Percentiles rank a stretch among this genome's conserved stretches.
Evolutionary conservation across 306 rosid species (phyloP).

Genomic region (Datisca glomerata): DNA sequence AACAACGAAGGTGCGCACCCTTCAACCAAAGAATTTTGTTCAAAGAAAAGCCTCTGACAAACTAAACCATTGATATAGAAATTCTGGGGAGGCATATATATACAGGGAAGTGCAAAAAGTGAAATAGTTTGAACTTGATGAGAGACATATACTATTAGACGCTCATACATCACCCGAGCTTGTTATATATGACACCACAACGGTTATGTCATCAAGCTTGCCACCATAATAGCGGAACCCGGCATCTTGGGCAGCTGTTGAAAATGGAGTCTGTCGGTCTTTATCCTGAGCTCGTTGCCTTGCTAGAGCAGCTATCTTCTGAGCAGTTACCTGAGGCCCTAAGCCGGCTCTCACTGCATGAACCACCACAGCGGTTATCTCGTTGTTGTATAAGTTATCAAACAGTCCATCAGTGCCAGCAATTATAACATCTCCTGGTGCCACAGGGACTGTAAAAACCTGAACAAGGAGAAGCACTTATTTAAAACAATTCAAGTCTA

Average conservation of each 20-base stretch:
- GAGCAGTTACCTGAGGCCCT: constrained; percentile 83
- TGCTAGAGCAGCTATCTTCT: constrained; percentile 95
- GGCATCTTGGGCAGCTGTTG: constrained; percentile 97
- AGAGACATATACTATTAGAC: too few species aligned
- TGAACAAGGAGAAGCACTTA: constrained; percentile 20
- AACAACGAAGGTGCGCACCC: too few species aligned
- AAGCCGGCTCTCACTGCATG: constrained; percentile 73
- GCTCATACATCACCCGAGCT: constrained; percentile 1
- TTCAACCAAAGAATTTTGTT: constrained; percentile 8
- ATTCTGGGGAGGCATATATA: constrained; percentile 1
- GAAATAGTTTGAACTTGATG: too few species aligned
- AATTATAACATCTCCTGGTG: constrained; percentile 67
- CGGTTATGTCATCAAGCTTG: constrained; percentile 92
- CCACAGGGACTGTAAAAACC: constrained; percentile 85
- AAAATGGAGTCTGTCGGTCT: constrained; percentile 87
- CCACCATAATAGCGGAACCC: constrained; percentile 90
- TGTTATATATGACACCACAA: constrained; percentile 65
- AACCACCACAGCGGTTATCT: constrained; percentile 88
- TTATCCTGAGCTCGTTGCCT: constrained; percentile 85
- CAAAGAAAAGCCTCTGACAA: too few species aligned
- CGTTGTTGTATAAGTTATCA: constrained; percentile 82
- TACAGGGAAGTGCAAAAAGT: too few species aligned
- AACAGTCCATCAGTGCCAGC: constrained; percentile 95
- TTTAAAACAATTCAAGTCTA: too few species aligned
- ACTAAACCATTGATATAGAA: too few species aligned